Evolutionary conservation across 306 rosid species (phyloP), one percentile per base, ranked within the genome.

Genomic region (Castanopsis chinensis): DNA sequence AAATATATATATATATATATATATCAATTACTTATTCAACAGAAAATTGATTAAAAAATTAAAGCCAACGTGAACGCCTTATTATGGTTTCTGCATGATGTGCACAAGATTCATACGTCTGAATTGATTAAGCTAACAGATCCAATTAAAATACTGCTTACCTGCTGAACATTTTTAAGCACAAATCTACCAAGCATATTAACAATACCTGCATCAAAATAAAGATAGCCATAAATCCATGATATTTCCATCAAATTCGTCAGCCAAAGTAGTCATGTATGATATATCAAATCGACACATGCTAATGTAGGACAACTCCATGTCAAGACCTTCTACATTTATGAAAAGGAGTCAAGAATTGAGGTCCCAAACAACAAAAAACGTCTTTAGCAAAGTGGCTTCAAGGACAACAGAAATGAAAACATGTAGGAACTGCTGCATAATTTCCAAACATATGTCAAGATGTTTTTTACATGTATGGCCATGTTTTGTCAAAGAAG

Each of bases 81-180:
- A 30, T 28, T 37, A 4, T 64, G 41, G 45, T 64, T 30, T 32
- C 8, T 32, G 70, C n/a, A 30, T 15, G 41, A 64, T 30, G 27
- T 33, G 37, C 25, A 27, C 27, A 35, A 9, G 17, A 18, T 35
- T 67, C 52, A 68, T 5, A n/a, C 4, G 6, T 35, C 18, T 33
- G 35, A n/a, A 35, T 68, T 68, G 72, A 35, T 67, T 19, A 35
- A 67, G 72, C 52, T 67, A 35, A 33, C 27, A 35, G 52, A 49
- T 68, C 49, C 37, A n/a, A 35, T 35, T 68, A 20, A 49, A 54
- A 41, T 20, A 21, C 30, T 67, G 58, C 82, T 83, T 71, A 90
- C 98, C 97, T 90, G 97, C 69, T 81, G 89, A 72, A 87, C 88
- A 79, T 85, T 88, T 89, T 92, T 92, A 59, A 92, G 78, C 63